Percentiles rank a stretch among this genome's conserved stretches.
phyloP scores from a whole-genome alignment of 257 asterid species.

The Nicotiana otophora region DNA sequence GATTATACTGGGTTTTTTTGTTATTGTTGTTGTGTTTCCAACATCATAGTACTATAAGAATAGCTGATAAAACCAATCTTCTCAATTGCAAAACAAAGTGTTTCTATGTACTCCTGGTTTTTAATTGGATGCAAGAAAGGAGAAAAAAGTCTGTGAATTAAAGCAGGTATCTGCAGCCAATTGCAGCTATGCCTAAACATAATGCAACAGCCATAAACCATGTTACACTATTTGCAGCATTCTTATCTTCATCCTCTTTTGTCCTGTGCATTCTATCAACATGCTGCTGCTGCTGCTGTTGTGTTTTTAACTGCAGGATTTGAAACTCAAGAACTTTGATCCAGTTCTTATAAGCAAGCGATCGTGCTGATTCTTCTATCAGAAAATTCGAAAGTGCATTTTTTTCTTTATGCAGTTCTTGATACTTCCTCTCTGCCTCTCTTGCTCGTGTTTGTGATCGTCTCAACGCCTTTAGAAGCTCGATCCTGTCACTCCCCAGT shows the following conservation, averaged over 20 bases:
- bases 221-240: conserved; percentile 12
- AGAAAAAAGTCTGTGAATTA: background rate
- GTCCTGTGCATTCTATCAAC: background rate
- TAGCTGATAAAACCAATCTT: background rate
- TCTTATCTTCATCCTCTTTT: conserved; percentile 11
- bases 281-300: background rate
- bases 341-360: conserved; percentile 45
- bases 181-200: conserved; percentile 42
- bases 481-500: conserved; percentile 30
- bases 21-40: background rate
- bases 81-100: background rate
- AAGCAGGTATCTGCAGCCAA: conserved; percentile 18
- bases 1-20: no score
- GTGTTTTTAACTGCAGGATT: conserved; percentile 19
- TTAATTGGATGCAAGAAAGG: background rate
- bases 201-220: conserved; percentile 35
- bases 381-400: conserved; percentile 31
- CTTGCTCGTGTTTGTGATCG: conserved; percentile 62
- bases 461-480: conserved; percentile 47
- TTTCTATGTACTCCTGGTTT: background rate
- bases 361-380: conserved; percentile 34
- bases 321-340: conserved; percentile 39
- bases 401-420: conserved; percentile 31
- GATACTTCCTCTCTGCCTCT: conserved; percentile 55
- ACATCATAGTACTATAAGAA: background rate